phyloP scores from a whole-genome alignment of 108 stramenopile species.

The Conticribra weissflogii region DNA sequence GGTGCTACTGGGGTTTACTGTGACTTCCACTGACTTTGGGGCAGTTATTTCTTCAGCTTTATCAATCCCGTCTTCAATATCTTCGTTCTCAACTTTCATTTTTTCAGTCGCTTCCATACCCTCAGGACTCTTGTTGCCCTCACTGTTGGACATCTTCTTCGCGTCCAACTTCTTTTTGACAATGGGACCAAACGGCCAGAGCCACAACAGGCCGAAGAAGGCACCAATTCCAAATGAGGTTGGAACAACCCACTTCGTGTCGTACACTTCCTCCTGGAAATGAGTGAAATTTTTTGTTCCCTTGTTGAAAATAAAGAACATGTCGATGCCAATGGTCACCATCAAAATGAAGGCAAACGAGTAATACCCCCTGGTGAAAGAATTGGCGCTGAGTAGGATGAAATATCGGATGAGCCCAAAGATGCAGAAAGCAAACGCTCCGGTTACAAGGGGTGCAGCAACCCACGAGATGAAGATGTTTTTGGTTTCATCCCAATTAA shows the following conservation, averaged over 20 bases:
- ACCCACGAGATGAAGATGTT: slow-evolving; percentile 63
- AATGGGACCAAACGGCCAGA: slow-evolving; percentile 38
- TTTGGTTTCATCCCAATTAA: slow-evolving; percentile 43
- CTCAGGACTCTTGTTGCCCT: neutral
- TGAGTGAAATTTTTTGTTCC: slow-evolving; percentile 31
- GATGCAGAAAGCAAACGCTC: slow-evolving; percentile 28
- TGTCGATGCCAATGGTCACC: slow-evolving; percentile 44
- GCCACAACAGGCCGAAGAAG: slow-evolving; percentile 45
- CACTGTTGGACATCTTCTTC: neutral
- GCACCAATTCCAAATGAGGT: slow-evolving; percentile 35
- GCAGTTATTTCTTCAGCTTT: neutral
- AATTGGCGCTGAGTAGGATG: slow-evolving; percentile 29
- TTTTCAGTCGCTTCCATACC: slow-evolving; percentile 1
- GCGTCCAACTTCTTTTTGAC: slow-evolving; percentile 27
- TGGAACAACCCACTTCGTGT: slow-evolving; percentile 21
- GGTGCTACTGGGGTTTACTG: neutral
- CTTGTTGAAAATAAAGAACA: slow-evolving; percentile 63
- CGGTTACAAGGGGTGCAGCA: slow-evolving; percentile 57
- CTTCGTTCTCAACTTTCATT: neutral
- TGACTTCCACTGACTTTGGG: neutral
- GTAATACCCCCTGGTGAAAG: slow-evolving; percentile 50
- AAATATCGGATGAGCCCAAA: slow-evolving; percentile 28
- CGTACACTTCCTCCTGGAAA: slow-evolving; percentile 38
- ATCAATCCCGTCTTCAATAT: neutral
- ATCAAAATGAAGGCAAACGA: slow-evolving; percentile 57